Evolutionary conservation across 2,329 filamentous ascomycete genomes (phyloP).

Genomic region (Aplosporella prunicola): DNA sequence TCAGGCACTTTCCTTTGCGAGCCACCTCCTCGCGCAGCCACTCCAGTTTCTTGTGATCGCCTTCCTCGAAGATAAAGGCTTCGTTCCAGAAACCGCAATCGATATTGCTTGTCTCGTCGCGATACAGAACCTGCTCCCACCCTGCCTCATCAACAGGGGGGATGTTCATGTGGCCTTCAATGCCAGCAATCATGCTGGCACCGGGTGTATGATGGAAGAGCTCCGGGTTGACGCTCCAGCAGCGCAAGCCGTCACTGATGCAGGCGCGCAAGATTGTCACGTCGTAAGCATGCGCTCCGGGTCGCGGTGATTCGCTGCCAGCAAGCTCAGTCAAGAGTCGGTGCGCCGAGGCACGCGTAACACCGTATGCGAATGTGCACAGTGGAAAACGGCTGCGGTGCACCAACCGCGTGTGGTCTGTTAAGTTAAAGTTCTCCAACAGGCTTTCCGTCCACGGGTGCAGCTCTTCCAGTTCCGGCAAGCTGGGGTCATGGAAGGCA

Average conservation of each 20-base stretch:
- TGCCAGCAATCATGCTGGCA: slow-evolving; percentile 28
- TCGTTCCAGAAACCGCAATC: slow-evolving; percentile 32
- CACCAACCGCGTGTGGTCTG: slow-evolving; percentile 28
- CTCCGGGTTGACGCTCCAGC: slow-evolving; percentile 36
- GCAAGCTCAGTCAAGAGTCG: slow-evolving; percentile 32
- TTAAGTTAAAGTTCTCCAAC: slow-evolving; percentile 27
- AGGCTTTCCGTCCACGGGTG: slow-evolving; percentile 32
- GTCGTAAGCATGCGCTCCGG: slow-evolving; percentile 27
- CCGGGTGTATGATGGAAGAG: slow-evolving; percentile 37
- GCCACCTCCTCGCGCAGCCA: slow-evolving; percentile 30
- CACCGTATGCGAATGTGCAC: slow-evolving; percentile 37
- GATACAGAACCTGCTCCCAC: slow-evolving; percentile 20
- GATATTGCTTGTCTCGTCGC: slow-evolving; percentile 30
- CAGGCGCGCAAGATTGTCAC: slow-evolving; percentile 35
- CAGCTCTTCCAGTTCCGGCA: slow-evolving; percentile 27
- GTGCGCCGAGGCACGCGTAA: slow-evolving; percentile 31
- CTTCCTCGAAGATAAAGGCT: slow-evolving; percentile 26
- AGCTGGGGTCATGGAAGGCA: slow-evolving; percentile 27
- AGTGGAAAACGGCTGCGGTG: slow-evolving; percentile 35
- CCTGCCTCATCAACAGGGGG: slow-evolving; percentile 28
- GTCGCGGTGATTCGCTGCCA: slow-evolving; percentile 13
- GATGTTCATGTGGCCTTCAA: slow-evolving; percentile 21
- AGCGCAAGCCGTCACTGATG: slow-evolving; percentile 25
- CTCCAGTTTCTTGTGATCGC: slow-evolving; percentile 21
- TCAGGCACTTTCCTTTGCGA: slow-evolving; percentile 28